Evolutionary conservation across 1,284 basidiomycete species (phyloP), one percentile per base, ranked within the genome.

Genomic region (Trichosporon inkin): DNA sequence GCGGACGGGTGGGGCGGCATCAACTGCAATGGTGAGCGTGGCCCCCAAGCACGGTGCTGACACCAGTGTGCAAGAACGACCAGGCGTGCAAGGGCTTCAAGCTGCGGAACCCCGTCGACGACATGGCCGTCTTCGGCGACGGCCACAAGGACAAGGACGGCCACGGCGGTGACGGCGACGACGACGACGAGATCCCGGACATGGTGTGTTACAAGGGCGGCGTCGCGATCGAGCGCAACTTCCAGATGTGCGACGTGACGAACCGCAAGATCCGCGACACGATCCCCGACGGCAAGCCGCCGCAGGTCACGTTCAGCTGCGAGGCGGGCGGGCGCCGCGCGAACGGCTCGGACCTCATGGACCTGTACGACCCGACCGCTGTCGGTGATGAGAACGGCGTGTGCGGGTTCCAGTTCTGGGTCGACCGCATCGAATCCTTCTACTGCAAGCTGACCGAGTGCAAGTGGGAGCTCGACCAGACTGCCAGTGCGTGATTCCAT

Each of bases 371-470:
- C 24, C 44, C 44, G 16, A 49, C 24, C 6, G 8, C 44, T 14
- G 17, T 47, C 24, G 22, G 44, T 1, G 58, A 41, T 10, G 62
- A 53, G 20, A 64, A 71, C 22, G 78, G 79, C n/a, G 84, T 85
- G 1, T 97, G 93, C 73, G 84, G 86, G 40, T 97, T 97, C 82
- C 92, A 98, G 77, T 99, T 99, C 81, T 99, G 94, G 94, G 92
- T 93, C 7, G 92, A 89, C 8, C 83, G 88, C 67, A 84, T 91
- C 58, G 94, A 99, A 74, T 94, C 91, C 0, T 98, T 99, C 79
- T 98, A 97, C 78, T 99, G 95, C 78, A 85, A 85, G 13, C 82
- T 99, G 41, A 82, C 88, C 40, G 72, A 79, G 22, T 80, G 78
- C 61, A 63, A 66, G 6, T 80, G 78, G 78, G 67, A 74, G 41